phyloP scores from a whole-genome alignment of 345 rosid species.

The Psidium guajava region DNA sequence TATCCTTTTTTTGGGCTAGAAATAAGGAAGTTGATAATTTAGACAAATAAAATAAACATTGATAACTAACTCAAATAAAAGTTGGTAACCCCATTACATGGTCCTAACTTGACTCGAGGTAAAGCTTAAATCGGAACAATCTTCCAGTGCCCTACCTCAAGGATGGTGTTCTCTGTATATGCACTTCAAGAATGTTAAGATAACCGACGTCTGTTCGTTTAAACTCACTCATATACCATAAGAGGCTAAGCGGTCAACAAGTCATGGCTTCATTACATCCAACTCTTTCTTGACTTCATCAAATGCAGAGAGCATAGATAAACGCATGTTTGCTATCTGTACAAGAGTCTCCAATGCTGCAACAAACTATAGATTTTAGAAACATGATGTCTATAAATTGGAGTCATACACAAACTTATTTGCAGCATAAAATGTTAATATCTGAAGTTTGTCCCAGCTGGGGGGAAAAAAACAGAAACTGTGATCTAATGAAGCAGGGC shows the following conservation, averaged over 20 bases:
- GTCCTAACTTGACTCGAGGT: background rate
- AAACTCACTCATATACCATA: background rate
- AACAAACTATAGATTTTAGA: background rate
- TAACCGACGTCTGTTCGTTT: background rate
- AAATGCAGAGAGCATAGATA: conserved; percentile 42
- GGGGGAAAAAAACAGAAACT: background rate
- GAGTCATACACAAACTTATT: background rate
- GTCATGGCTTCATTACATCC: conserved; percentile 16
- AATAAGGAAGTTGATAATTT: no score
- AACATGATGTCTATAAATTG: background rate
- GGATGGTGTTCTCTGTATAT: background rate
- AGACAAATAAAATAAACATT: no score
- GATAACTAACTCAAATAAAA: no score
- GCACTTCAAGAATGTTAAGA: background rate
- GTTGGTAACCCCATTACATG: no score
- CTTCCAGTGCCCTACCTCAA: background rate
- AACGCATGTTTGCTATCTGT: conserved; percentile 64
- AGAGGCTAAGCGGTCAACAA: background rate
- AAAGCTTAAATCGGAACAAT: background rate
- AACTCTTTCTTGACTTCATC: conserved; percentile 24
- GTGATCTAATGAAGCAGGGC: background rate
- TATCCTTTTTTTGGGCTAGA: no score
- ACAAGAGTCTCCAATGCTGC: conserved; percentile 76
- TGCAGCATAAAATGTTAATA: background rate
- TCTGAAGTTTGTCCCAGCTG: background rate